These are phyloP conservation scores for Thuja plicata DNA, from an alignment of 83 land plant genomes.

Conservation along the genomic window DNA sequence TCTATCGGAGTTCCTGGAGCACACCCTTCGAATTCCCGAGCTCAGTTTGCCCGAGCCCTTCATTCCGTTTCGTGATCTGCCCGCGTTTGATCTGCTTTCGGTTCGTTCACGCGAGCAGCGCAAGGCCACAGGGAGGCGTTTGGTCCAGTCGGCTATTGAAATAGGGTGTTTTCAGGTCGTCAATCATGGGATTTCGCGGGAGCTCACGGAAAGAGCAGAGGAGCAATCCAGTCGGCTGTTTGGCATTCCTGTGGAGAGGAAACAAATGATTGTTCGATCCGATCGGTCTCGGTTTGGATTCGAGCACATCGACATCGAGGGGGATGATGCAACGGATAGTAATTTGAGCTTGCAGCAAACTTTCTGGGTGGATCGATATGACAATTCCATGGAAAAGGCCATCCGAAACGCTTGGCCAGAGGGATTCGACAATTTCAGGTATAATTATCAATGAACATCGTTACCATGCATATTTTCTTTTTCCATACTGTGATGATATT, in stretches of 20 bases:
- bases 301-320: neutral
- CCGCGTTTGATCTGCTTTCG: conserved; percentile 19
- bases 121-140: neutral
- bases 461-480: too few species aligned
- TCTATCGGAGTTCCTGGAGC: conserved; percentile 26
- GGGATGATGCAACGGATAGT: neutral
- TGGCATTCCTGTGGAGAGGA: neutral
- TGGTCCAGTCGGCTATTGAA: conserved; percentile 21
- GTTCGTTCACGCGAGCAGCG: neutral
- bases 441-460: neutral
- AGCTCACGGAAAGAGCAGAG: conserved; percentile 12
- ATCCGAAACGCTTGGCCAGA: conserved; percentile 2
- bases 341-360: neutral
- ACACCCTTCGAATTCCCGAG: conserved; percentile 23
- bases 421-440: conserved; percentile 22
- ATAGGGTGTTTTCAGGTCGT: conserved; percentile 27
- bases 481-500: too few species aligned
- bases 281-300: neutral
- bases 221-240: conserved; percentile 14
- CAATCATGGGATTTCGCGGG: conserved; percentile 22
- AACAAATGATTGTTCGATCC: neutral
- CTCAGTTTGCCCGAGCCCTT: conserved; percentile 23
- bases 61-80: conserved; percentile 8
- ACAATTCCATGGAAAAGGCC: conserved; percentile 19
- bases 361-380: conserved; percentile 10